Conservation (phyloP, 768 basidiomycete species). For the Amanita rubescens region DNA sequence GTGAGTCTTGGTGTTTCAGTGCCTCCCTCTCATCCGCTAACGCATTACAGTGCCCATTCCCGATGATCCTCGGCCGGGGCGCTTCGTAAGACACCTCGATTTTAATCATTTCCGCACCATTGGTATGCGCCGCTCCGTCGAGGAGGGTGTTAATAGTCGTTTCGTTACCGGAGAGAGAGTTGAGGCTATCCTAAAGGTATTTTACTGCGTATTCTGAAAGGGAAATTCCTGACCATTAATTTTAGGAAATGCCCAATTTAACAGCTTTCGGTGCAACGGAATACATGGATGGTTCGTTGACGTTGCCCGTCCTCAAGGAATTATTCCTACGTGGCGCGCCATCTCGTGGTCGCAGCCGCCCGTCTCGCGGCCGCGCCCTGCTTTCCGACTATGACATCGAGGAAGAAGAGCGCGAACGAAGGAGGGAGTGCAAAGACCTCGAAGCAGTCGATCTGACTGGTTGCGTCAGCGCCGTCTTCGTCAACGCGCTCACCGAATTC, state of each 20-base stretch:
- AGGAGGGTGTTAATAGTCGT: slow-evolving; percentile 80
- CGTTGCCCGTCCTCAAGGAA: slow-evolving; percentile 78
- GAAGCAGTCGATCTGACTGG: slow-evolving; percentile 92
- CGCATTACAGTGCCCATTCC: slow-evolving; percentile 51
- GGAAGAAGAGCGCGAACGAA: slow-evolving; percentile 70
- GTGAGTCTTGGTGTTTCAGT: slow-evolving; percentile 31
- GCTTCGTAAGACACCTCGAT: slow-evolving; percentile 80
- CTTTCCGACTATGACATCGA: slow-evolving; percentile 50
- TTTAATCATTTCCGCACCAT: slow-evolving; percentile 98
- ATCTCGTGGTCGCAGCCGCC: slow-evolving; percentile 62
- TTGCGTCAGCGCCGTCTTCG: slow-evolving; percentile 88
- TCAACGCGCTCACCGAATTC: slow-evolving; percentile 78
- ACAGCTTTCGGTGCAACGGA: slow-evolving; percentile 91
- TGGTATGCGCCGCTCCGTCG: slow-evolving; percentile 88
- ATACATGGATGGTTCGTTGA: slow-evolving; percentile 95
- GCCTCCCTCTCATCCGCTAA: background rate
- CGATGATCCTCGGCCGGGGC: slow-evolving; percentile 65
- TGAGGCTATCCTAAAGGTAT: slow-evolving; percentile 67
- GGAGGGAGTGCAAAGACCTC: slow-evolving; percentile 66
- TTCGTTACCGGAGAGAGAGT: slow-evolving; percentile 92
- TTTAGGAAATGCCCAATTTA: slow-evolving; percentile 83
- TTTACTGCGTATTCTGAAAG: slow-evolving; percentile 3
- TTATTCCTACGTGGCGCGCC: slow-evolving; percentile 80
- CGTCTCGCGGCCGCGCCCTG: slow-evolving; percentile 53
- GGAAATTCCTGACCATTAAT: slow-evolving; percentile 8